Percentiles rank a stretch among this genome's conserved stretches.
These are phyloP conservation scores for Setaria viridis DNA, from an alignment of 202 grass and related monocot species.

Conservation along the genomic window DNA sequence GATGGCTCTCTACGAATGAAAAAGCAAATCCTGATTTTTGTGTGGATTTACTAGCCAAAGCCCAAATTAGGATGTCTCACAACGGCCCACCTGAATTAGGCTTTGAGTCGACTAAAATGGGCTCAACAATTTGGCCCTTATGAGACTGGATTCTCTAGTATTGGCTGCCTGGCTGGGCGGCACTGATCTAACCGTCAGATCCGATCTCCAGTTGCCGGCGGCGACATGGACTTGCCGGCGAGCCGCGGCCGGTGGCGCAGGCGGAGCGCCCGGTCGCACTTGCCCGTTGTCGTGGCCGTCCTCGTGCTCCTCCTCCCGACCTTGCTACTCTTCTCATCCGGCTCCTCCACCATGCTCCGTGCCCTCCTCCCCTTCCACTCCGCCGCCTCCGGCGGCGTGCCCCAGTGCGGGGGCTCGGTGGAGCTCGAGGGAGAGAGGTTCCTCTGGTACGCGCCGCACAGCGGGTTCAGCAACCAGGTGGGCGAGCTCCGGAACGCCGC, in stretches of 20 bases:
- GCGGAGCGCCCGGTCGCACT: conserved; percentile 58
- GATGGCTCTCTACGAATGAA: too few relatives aligned
- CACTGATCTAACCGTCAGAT: conserved; percentile 23
- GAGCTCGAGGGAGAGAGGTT: conserved; percentile 68
- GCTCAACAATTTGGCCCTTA: not conserved
- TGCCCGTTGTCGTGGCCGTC: conserved; percentile 46
- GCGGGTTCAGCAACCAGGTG: conserved; percentile 96
- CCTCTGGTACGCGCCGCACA: conserved; percentile 96
- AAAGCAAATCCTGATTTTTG: too few relatives aligned
- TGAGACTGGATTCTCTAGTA: not conserved
- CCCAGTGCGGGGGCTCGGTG: conserved; percentile 40
- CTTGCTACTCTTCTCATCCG: conserved; percentile 47
- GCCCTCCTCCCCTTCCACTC: conserved; percentile 41
- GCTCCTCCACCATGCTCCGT: conserved; percentile 53
- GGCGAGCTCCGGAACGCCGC: conserved; percentile 83
- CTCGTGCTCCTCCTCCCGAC: conserved; percentile 52
- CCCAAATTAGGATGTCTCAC: not conserved
- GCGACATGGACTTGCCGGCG: conserved; percentile 61
- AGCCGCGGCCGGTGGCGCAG: conserved; percentile 73
- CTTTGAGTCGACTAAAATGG: not conserved
- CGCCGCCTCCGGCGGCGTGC: conserved; percentile 19
- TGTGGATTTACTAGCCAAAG: too few relatives aligned
- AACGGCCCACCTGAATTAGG: not conserved
- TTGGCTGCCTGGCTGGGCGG: not conserved
- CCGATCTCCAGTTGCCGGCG: not conserved